Evolutionary conservation across 768 basidiomycete species (phyloP).

Genomic region (Rhizopogon rudus): DNA sequence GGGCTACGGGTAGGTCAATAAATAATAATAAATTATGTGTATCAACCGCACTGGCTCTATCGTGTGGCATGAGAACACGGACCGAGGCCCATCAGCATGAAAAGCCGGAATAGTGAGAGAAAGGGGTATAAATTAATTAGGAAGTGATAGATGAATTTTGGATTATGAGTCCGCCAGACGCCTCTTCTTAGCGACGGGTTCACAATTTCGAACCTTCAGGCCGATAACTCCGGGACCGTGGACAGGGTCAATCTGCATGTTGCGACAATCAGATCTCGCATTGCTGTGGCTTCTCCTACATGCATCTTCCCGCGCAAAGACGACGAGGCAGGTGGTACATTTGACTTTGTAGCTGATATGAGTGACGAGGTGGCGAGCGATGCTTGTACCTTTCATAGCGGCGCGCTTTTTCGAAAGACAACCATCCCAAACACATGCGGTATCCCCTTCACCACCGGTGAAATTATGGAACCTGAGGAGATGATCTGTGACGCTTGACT

Average conservation of each 20-base stretch:
- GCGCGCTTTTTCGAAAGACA: slow-evolving; percentile 13
- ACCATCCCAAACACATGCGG: slow-evolving; percentile 26
- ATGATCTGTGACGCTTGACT: slow-evolving; percentile 27
- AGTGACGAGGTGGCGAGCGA: slow-evolving; percentile 28
- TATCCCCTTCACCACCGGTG: slow-evolving; percentile 24
- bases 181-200: slow-evolving; percentile 24
- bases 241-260: background rate
- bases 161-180: slow-evolving; percentile 18
- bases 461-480: slow-evolving; percentile 26
- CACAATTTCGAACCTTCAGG: slow-evolving; percentile 17
- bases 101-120: background rate
- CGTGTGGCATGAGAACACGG: background rate
- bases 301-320: slow-evolving; percentile 28
- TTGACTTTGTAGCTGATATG: slow-evolving; percentile 27
- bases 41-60: background rate
- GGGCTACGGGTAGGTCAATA: background rate
- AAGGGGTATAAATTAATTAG: background rate
- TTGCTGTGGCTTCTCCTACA: slow-evolving; percentile 28
- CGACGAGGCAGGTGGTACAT: slow-evolving; percentile 24
- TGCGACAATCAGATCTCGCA: slow-evolving; percentile 19
- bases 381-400: slow-evolving; percentile 29
- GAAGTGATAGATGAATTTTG: background rate
- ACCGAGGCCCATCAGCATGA: background rate
- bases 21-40: background rate
- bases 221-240: slow-evolving; percentile 15